Evolutionary conservation across 768 basidiomycete genomes (phyloP).

Genomic region (Russula foetens): DNA sequence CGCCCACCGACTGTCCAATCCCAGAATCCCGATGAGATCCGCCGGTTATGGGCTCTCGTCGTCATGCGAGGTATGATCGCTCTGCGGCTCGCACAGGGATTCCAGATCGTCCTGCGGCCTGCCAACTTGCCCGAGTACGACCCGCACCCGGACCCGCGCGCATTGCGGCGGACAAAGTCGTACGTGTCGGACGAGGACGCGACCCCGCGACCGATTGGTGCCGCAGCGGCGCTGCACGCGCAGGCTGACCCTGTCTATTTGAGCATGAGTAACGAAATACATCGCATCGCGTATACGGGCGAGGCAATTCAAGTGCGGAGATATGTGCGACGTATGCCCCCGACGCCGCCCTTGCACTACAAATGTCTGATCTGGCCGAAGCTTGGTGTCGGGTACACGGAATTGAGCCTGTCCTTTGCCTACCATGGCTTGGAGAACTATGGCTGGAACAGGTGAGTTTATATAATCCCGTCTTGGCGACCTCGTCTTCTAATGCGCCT

Average conservation of each 20-base stretch:
- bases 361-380: conserved; percentile 93
- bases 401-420: conserved; percentile 62
- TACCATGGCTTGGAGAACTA: conserved; percentile 78
- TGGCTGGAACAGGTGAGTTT: conserved; percentile 71
- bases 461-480: not conserved
- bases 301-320: conserved; percentile 83
- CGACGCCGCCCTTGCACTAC: conserved; percentile 61
- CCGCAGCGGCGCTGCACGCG: conserved; percentile 53
- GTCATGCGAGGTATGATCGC: conserved; percentile 94
- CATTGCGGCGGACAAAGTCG: conserved; percentile 44
- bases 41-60: conserved; percentile 64
- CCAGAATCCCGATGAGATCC: conserved; percentile 46
- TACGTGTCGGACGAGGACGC: conserved; percentile 48
- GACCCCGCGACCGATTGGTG: conserved; percentile 49
- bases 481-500: not conserved
- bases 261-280: conserved; percentile 93
- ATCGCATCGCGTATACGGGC: conserved; percentile 86
- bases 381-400: conserved; percentile 79
- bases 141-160: conserved; percentile 26
- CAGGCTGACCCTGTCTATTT: conserved; percentile 75
- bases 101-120: conserved; percentile 77
- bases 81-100: conserved; percentile 86
- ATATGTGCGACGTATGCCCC: conserved; percentile 69
- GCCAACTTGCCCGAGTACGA: conserved; percentile 23
- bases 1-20: conserved; percentile 45